A percentile compares a stretch with the other conserved stretches of the same genome.
These are phyloP conservation scores for Pilobolus umbonatus DNA, from an alignment of 192 early-diverging fungal genomes.

Conservation along the genomic window DNA sequence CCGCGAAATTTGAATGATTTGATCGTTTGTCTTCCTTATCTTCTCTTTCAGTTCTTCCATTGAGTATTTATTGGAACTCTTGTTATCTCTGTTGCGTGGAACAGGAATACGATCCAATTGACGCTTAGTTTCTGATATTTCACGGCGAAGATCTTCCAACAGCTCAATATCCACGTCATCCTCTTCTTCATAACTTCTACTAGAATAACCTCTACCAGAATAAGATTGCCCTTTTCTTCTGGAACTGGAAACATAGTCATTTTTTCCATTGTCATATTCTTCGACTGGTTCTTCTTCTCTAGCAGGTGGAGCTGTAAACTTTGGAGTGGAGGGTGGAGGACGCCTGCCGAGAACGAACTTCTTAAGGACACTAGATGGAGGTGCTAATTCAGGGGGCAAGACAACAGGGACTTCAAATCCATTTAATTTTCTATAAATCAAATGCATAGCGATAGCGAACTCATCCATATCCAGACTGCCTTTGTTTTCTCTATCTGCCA, in stretches of 20 bases:
- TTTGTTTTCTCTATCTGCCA: slow-evolving; percentile 74
- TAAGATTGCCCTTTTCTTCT: slow-evolving; percentile 14
- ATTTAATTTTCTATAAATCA: slow-evolving; percentile 85
- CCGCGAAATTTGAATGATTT: slow-evolving; percentile 10
- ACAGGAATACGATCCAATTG: background rate
- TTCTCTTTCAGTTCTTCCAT: slow-evolving; percentile 42
- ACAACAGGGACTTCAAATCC: slow-evolving; percentile 74
- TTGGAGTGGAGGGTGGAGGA: slow-evolving; percentile 8
- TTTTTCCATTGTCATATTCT: slow-evolving; percentile 12
- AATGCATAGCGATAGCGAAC: slow-evolving; percentile 96
- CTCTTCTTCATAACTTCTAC: background rate
- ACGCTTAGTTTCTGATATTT: slow-evolving; percentile 13
- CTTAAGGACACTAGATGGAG: slow-evolving; percentile 59
- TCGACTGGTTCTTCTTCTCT: background rate
- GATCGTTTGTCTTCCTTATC: slow-evolving; percentile 38
- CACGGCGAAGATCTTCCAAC: slow-evolving; percentile 16
- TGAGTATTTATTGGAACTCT: slow-evolving; percentile 14
- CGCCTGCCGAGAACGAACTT: slow-evolving; percentile 30
- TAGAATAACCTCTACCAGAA: background rate
- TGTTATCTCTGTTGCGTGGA: background rate
- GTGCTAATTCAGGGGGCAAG: slow-evolving; percentile 81
- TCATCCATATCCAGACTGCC: slow-evolving; percentile 93
- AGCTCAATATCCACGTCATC: background rate
- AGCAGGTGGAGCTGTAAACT: background rate
- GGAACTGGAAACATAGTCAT: slow-evolving; percentile 32